A percentile compares a stretch with the other conserved stretches of the same genome.
These are phyloP conservation scores for Monosporascus cannonballus DNA, from an alignment of 2,329 filamentous ascomycete species.

Conservation along the genomic window DNA sequence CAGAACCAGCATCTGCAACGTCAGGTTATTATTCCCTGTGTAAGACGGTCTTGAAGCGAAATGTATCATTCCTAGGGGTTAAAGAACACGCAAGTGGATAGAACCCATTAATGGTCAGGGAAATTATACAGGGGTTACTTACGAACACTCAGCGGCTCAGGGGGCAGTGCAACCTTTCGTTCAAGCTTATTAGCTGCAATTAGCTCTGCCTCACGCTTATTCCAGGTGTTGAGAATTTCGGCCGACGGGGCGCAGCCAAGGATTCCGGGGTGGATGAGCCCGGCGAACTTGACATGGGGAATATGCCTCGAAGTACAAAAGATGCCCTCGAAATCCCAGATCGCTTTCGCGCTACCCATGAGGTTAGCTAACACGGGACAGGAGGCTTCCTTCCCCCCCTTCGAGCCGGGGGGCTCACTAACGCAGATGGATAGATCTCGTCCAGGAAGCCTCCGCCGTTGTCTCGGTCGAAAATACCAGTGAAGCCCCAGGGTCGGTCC, in stretches of 20 bases:
- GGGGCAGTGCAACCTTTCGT: slow-evolving; percentile 71
- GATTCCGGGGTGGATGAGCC: slow-evolving; percentile 87
- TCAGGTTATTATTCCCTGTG: not conserved
- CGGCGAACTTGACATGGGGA: slow-evolving; percentile 79
- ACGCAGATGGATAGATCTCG: slow-evolving; percentile 79
- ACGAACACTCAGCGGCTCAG: slow-evolving; percentile 60
- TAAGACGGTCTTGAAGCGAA: too few species aligned
- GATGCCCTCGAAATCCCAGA: slow-evolving; percentile 53
- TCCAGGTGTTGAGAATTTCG: slow-evolving; percentile 76
- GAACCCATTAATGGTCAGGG: too few species aligned
- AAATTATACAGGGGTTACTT: not conserved
- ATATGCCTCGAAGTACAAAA: slow-evolving; percentile 70
- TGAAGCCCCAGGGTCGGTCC: slow-evolving; percentile 85
- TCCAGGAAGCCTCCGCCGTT: slow-evolving; percentile 90
- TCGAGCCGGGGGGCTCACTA: slow-evolving; percentile 23
- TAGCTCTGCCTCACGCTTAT: slow-evolving; percentile 72
- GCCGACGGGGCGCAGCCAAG: slow-evolving; percentile 80
- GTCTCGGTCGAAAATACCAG: slow-evolving; percentile 69
- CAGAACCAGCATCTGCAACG: slow-evolving; percentile 55
- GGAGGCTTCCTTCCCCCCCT: not conserved
- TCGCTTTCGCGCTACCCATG: slow-evolving; percentile 43
- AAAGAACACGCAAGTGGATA: too few species aligned
- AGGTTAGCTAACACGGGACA: not conserved
- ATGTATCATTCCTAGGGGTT: too few species aligned
- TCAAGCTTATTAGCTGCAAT: slow-evolving; percentile 62